phyloP scores from a whole-genome alignment of 805 yeast species.

The Metschnikowia gelsemii region DNA sequence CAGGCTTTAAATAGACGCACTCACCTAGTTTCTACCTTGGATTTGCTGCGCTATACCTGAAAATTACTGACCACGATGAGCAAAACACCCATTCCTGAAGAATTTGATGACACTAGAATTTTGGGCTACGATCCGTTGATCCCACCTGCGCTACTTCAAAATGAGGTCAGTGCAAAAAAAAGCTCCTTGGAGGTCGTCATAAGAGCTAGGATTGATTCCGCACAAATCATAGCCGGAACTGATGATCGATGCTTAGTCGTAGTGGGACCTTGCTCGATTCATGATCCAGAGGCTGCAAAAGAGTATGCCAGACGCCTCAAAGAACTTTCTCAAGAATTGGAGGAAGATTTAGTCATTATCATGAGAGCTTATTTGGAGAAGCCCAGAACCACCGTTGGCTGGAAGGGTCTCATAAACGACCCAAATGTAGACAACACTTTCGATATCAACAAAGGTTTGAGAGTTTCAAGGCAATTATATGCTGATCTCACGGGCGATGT shows the following conservation, averaged over 20 bases:
- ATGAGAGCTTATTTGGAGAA: constrained; percentile 98
- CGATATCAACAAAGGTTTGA: constrained; percentile 91
- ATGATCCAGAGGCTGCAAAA: constrained; percentile 88
- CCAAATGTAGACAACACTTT: constrained; percentile 93
- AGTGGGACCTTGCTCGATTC: constrained; percentile 96
- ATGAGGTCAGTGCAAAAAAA: constrained; percentile 70
- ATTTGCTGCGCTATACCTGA: neutral
- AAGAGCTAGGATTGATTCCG: constrained; percentile 73
- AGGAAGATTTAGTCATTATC: constrained; percentile 76
- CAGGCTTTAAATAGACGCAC: too few species aligned
- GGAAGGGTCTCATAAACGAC: constrained; percentile 98
- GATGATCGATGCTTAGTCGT: constrained; percentile 88
- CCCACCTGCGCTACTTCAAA: constrained; percentile 92
- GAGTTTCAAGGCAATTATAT: constrained; percentile 84
- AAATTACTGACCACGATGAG: constrained; percentile 31
- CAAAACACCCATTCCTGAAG: constrained; percentile 58
- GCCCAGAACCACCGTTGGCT: constrained; percentile 98
- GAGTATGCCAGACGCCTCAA: constrained; percentile 77
- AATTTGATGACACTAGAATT: constrained; percentile 73
- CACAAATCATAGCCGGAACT: constrained; percentile 69
- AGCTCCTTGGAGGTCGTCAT: constrained; percentile 62
- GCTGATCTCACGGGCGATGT: constrained; percentile 75
- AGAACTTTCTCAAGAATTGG: constrained; percentile 56
- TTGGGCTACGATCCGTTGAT: constrained; percentile 92
- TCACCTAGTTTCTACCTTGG: too few species aligned